phyloP scores from a whole-genome alignment of 345 rosid species.

The Trapa incisa region DNA sequence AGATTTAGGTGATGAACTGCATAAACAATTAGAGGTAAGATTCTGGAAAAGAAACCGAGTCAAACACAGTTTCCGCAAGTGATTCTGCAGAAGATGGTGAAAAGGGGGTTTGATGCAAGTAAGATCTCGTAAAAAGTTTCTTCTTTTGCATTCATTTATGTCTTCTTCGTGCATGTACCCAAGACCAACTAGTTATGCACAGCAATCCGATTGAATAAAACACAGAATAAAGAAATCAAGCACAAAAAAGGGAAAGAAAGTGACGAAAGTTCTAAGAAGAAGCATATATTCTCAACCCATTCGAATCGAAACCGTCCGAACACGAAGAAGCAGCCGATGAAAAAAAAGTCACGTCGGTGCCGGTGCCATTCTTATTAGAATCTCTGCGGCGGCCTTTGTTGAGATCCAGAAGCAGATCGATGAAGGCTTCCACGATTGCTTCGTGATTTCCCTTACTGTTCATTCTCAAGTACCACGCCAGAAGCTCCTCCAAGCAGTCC shows the following conservation, averaged over 20 bases:
- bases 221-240: no score
- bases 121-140: not conserved
- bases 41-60: no score
- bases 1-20: no score
- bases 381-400: slow-evolving; percentile 9
- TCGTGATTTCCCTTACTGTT: slow-evolving; percentile 66
- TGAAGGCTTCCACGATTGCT: slow-evolving; percentile 59
- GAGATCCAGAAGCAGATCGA: slow-evolving; percentile 45
- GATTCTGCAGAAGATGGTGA: no score
- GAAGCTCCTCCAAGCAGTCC: slow-evolving; percentile 59
- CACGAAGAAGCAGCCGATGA: slow-evolving; percentile 39
- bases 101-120: no score
- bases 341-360: slow-evolving; percentile 18
- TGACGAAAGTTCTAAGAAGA: no score
- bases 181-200: not conserved
- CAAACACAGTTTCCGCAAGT: no score
- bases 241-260: not conserved
- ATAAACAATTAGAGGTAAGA: no score
- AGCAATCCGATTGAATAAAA: not conserved
- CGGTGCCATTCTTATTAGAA: not conserved
- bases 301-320: slow-evolving; percentile 14
- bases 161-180: not conserved
- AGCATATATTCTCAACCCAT: no score
- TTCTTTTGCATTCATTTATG: not conserved
- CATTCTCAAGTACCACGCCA: slow-evolving; percentile 65